A percentile compares a stretch with the other conserved stretches of the same genome.
These are phyloP conservation scores for Fusarium sp. DNA, from an alignment of 2,329 filamentous ascomycete species.

Conservation along the genomic window DNA sequence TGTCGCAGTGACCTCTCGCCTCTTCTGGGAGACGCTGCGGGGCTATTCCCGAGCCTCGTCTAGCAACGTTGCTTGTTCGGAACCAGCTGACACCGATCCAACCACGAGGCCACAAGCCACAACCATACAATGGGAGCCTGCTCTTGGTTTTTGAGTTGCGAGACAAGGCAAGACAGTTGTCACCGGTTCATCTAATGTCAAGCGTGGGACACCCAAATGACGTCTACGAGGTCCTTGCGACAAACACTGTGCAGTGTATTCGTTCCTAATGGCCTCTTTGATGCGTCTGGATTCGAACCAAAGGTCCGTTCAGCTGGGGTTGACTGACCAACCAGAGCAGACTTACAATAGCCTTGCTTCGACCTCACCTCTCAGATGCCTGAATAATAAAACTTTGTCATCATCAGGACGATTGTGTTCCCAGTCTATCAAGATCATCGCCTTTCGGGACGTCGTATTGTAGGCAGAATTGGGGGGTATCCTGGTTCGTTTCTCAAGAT, in stretches of 20 bases:
- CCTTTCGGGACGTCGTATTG: neutral
- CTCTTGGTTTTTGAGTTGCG: neutral
- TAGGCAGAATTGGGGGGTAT: too few relatives aligned
- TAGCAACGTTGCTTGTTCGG: conserved; percentile 21
- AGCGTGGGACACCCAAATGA: conserved; percentile 5
- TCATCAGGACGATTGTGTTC: neutral
- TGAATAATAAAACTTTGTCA: neutral
- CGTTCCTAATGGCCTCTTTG: neutral
- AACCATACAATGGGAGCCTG: neutral
- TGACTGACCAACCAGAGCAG: conserved; percentile 1
- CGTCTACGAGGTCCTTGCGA: neutral
- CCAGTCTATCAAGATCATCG: neutral
- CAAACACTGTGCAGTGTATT: conserved; percentile 18
- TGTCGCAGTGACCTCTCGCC: conserved; percentile 21
- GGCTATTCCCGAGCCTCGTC: conserved; percentile 26
- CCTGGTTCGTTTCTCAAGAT: neutral
- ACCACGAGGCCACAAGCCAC: conserved; percentile 11
- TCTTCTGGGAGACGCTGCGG: conserved; percentile 26
- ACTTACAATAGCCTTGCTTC: neutral
- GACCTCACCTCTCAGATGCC: neutral
- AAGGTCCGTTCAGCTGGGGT: neutral
- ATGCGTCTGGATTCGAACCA: neutral
- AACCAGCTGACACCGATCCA: conserved; percentile 26
- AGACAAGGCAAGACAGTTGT: conserved; percentile 3
- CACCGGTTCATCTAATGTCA: neutral